Evolutionary conservation across 2,329 filamentous ascomycete species (phyloP).

Genomic region (Penicillium vulpinum): DNA sequence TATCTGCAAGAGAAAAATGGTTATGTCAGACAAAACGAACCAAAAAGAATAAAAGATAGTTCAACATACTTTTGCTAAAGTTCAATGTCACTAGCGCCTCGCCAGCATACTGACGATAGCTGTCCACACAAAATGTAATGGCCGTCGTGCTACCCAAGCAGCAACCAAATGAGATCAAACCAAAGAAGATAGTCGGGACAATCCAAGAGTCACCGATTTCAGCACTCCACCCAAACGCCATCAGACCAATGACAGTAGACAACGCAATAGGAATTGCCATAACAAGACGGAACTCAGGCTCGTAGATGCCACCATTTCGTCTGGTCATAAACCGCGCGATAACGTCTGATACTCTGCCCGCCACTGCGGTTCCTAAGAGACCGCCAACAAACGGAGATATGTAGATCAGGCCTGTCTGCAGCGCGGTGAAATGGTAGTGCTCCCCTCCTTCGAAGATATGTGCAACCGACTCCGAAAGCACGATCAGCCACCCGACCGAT

Average conservation of each 20-base stretch:
- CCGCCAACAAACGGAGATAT: conserved; percentile 87
- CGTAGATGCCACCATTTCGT: conserved; percentile 89
- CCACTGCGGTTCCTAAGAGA: conserved; percentile 85
- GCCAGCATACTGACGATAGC: conserved; percentile 87
- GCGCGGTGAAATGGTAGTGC: conserved; percentile 75
- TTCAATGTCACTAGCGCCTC: conserved; percentile 94
- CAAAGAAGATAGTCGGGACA: conserved; percentile 90
- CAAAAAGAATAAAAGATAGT: neutral
- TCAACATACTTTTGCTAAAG: conserved; percentile 73
- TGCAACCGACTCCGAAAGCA: conserved; percentile 83
- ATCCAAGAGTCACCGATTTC: conserved; percentile 76
- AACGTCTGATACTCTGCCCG: conserved; percentile 81
- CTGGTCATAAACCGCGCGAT: conserved; percentile 80
- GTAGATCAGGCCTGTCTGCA: conserved; percentile 84
- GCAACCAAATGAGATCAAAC: conserved; percentile 87
- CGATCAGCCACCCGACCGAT: conserved; percentile 92
- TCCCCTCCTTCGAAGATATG: conserved; percentile 70
- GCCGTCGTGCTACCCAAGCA: conserved; percentile 84
- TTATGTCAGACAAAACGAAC: conserved; percentile 10
- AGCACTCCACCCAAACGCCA: conserved; percentile 96
- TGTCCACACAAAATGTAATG: conserved; percentile 93
- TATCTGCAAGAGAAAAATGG: conserved; percentile 48
- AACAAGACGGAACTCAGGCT: conserved; percentile 87
- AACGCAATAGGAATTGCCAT: conserved; percentile 82
- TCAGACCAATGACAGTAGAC: conserved; percentile 78